These are phyloP conservation scores for Chlorokybus atmophyticus DNA, from an alignment of 139 green algal genomes.

Conservation along the genomic window DNA sequence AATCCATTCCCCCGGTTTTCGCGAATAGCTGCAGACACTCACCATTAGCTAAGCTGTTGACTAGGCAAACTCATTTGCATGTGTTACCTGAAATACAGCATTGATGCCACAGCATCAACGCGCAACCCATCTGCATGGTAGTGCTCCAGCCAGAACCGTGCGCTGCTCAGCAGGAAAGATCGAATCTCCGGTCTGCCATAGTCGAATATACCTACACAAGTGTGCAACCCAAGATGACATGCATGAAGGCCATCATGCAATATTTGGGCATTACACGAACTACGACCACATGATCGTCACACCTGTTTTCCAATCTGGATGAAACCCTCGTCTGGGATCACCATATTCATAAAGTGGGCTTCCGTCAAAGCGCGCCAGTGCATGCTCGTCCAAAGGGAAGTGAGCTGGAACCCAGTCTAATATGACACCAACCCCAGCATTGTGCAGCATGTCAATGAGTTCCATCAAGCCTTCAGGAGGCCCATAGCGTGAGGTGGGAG, in stretches of 20 bases:
- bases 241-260: too few species aligned
- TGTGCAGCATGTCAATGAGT: not conserved
- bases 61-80: too few species aligned
- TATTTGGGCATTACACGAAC: too few species aligned
- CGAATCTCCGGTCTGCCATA: not conserved
- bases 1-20: not conserved
- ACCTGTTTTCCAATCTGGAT: not conserved
- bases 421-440: not conserved
- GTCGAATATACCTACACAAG: too few species aligned
- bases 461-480: not conserved
- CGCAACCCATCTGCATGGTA: not conserved
- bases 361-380: not conserved
- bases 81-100: slow-evolving; percentile 1
- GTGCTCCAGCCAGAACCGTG: not conserved
- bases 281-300: too few species aligned
- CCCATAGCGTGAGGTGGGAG: not conserved
- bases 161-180: not conserved
- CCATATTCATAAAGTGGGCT: not conserved
- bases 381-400: not conserved
- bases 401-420: not conserved
- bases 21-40: too few species aligned
- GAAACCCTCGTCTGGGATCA: not conserved
- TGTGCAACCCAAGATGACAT: too few species aligned
- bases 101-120: not conserved
- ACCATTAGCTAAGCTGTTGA: too few species aligned